Percentiles rank a stretch among this genome's conserved stretches.
Conservation (phyloP, 2,329 filamentous ascomycete species). For the Neurospora sp. region DNA sequence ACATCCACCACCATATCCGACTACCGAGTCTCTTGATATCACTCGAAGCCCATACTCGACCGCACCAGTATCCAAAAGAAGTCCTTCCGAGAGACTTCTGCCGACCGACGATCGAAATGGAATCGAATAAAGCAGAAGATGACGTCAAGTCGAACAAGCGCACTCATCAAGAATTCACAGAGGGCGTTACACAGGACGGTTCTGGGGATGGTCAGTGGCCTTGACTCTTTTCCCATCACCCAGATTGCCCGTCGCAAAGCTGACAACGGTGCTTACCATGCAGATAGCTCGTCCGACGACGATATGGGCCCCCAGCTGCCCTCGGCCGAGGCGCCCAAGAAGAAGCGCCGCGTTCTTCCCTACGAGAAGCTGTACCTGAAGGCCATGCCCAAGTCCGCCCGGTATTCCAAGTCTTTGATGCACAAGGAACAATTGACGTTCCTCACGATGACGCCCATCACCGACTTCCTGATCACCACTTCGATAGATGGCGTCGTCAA, state of each 20-base stretch:
- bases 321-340: slow-evolving; percentile 67
- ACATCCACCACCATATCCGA: neutral
- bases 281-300: slow-evolving; percentile 68
- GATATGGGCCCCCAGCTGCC: slow-evolving; percentile 91
- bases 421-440: slow-evolving; percentile 92
- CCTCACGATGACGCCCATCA: slow-evolving; percentile 76
- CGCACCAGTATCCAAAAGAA: too few species aligned
- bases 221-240: neutral
- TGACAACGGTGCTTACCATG: slow-evolving; percentile 16
- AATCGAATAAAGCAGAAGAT: slow-evolving; percentile 18
- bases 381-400: slow-evolving; percentile 67
- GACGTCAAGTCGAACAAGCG: slow-evolving; percentile 38
- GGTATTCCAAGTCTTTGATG: slow-evolving; percentile 96
- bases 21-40: neutral
- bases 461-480: slow-evolving; percentile 91
- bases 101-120: slow-evolving; percentile 19
- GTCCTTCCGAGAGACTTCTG: neutral
- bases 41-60: too few species aligned
- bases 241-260: neutral
- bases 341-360: slow-evolving; percentile 81
- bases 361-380: slow-evolving; percentile 94
- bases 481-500: slow-evolving; percentile 95
- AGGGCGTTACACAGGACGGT: slow-evolving; percentile 26
- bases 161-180: slow-evolving; percentile 44
- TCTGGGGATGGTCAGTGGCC: slow-evolving; percentile 23